Base-by-base conservation (phyloP, 177 flowering plant genomes). In the Telopea speciosissima region DNA sequence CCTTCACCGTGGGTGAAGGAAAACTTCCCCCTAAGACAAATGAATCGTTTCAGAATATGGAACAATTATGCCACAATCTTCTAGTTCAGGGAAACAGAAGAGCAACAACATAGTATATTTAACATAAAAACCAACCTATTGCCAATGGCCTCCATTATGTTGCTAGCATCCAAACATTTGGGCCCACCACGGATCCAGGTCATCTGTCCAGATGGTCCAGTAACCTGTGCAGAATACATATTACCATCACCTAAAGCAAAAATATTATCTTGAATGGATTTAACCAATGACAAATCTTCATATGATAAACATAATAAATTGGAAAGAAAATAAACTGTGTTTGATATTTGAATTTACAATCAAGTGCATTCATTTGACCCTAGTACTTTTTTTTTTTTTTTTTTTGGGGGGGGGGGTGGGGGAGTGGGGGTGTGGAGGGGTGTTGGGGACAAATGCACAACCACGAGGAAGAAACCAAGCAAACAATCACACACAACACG, bases 151-250 rank as follows among this genome's bases (percentile, higher is more conserved):
- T 85, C 81, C 1, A 71, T 73, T 60, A 92, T 90, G 75, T 92
- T 92, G 67, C 65, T 36, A 16, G 85, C 82, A 79, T 89, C 90
- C 81, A 92, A 79, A 78, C 85, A 83, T 59, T 66, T 77, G 36
- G 97, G 95, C 49, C 97, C 97, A 71, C 82, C 90, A 22, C 95
- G 84, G 74, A 90, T 89, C 97, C 97, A 92, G 67, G 83, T 85
- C 96, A 92, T 92, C 77, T 89, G 90, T 33, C 97, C 96, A 73
- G 96, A 92, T 63, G 97, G 96, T 52, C 97, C 97, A 68, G 87
- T 65, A 70, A 92, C 92, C 97, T 89, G 76, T 14, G 71, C 52
- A 58, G 59, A 64, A 3, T 24, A 74, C 24, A 62, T 24, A 52
- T 66, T 28, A n/a, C 22, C 59, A 65, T 36, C 63, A 14, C 13